phyloP scores from a whole-genome alignment of 2,329 filamentous ascomycete genomes.

The Cadophora sp. region DNA sequence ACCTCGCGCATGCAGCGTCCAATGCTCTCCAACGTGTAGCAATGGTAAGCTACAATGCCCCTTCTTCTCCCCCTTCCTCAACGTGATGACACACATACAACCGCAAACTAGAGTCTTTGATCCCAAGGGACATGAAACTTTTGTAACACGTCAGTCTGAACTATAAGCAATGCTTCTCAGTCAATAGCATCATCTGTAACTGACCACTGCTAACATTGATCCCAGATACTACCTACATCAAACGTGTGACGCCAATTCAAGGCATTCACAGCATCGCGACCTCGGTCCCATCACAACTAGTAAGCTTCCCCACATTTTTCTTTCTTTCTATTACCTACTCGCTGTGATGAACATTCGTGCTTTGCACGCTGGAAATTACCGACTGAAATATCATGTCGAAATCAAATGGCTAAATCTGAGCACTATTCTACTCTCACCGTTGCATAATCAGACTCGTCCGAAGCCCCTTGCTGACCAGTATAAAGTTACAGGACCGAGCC shows the following conservation, averaged over 20 bases:
- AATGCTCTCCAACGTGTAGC: not conserved
- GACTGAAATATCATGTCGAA: conserved; percentile 83
- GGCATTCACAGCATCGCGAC: not conserved
- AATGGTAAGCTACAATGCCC: conserved; percentile 36
- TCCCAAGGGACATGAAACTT: conserved; percentile 82
- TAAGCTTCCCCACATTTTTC: conserved; percentile 17
- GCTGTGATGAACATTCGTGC: conserved; percentile 47
- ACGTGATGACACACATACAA: conserved; percentile 82
- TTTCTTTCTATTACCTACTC: conserved; percentile 31
- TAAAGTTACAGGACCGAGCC: conserved; percentile 19
- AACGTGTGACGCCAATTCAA: not conserved
- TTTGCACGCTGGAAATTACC: conserved; percentile 88
- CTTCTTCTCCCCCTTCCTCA: conserved; percentile 45
- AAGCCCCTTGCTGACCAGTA: conserved; percentile 27
- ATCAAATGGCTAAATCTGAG: conserved; percentile 90
- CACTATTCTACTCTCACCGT: conserved; percentile 29
- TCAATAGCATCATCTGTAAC: conserved; percentile 4
- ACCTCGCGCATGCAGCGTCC: conserved; percentile 31
- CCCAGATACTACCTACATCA: not conserved
- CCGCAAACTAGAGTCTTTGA: conserved; percentile 99
- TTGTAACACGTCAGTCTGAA: conserved; percentile 94
- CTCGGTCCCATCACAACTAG: not conserved
- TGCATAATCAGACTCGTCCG: conserved; percentile 17
- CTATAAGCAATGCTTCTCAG: conserved; percentile 33
- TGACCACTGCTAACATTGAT: conserved; percentile 7